Evolutionary conservation across 768 basidiomycete species (phyloP).

Genomic region (Scleroderma bovista): DNA sequence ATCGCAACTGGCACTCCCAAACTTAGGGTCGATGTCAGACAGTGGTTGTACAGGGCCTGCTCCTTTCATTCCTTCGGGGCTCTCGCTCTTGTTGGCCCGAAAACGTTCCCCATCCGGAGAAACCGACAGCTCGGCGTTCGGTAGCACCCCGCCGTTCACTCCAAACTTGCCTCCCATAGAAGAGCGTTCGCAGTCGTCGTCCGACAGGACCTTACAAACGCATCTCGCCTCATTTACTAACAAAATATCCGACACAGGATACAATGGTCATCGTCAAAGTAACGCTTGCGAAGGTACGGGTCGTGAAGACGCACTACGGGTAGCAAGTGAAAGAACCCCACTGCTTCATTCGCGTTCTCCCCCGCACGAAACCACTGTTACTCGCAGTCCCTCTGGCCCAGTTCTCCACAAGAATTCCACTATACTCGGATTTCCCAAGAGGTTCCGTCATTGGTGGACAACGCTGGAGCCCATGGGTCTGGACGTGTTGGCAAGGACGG

Average conservation of each 20-base stretch:
- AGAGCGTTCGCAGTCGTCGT: not conserved
- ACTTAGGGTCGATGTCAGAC: conserved; percentile 2
- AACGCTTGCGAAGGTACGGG: not conserved
- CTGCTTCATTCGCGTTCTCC: conserved; percentile 1
- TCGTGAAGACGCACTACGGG: not conserved
- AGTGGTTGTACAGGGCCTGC: not conserved
- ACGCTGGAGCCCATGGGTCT: not conserved
- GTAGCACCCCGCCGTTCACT: not conserved
- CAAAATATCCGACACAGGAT: not conserved
- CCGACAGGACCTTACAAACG: not conserved
- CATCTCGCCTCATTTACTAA: not conserved
- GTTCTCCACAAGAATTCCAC: not conserved
- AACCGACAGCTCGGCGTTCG: not conserved
- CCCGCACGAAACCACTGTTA: not conserved
- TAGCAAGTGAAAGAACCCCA: conserved; percentile 15
- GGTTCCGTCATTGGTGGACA: not conserved
- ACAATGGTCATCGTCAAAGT: not conserved
- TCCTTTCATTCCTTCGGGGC: conserved; percentile 10
- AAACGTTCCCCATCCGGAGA: not conserved
- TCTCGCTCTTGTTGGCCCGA: conserved; percentile 8
- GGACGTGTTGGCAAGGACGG: not conserved
- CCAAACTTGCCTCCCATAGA: not conserved
- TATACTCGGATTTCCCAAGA: not conserved
- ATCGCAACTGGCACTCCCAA: not conserved
- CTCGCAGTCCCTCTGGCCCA: not conserved